Conservation (phyloP, 768 basidiomycete genomes). For the Tremella fuciformis region DNA sequence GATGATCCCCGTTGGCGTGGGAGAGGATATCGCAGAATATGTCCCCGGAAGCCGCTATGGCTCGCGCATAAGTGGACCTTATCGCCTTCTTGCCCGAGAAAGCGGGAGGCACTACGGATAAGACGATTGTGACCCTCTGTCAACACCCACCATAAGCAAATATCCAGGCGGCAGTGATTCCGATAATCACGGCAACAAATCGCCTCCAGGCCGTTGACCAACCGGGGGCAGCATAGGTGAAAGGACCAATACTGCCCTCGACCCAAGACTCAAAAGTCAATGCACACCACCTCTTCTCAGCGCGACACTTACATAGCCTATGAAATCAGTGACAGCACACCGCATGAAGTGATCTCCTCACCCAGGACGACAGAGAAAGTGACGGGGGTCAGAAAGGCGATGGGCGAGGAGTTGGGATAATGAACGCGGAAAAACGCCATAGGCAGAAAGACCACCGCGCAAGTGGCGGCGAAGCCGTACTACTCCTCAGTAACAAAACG, state of each 20-base stretch:
- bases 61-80: conserved; percentile 66
- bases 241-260: conserved; percentile 54
- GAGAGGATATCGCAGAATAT: conserved; percentile 75
- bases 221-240: conserved; percentile 46
- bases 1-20: conserved; percentile 61
- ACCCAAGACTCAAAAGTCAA: conserved; percentile 46
- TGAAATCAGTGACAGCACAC: no score
- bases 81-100: conserved; percentile 74
- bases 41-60: conserved; percentile 64
- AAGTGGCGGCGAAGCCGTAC: conserved; percentile 68
- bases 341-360: conserved; percentile 12
- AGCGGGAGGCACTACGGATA: conserved; percentile 63
- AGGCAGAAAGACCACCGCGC: conserved; percentile 68
- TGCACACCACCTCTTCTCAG: conserved; percentile 50
- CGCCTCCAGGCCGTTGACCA: conserved; percentile 63
- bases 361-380: conserved; percentile 44
- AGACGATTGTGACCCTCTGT: neutral
- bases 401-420: conserved; percentile 70
- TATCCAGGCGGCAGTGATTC: conserved; percentile 72
- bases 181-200: conserved; percentile 58
- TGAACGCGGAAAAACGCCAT: conserved; percentile 70
- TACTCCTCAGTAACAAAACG: neutral
- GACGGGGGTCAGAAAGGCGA: conserved; percentile 57
- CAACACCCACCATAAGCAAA: conserved; percentile 25
- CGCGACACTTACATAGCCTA: conserved; percentile 44